phyloP scores from a whole-genome alignment of 768 basidiomycete genomes.

The Postia placenta region DNA sequence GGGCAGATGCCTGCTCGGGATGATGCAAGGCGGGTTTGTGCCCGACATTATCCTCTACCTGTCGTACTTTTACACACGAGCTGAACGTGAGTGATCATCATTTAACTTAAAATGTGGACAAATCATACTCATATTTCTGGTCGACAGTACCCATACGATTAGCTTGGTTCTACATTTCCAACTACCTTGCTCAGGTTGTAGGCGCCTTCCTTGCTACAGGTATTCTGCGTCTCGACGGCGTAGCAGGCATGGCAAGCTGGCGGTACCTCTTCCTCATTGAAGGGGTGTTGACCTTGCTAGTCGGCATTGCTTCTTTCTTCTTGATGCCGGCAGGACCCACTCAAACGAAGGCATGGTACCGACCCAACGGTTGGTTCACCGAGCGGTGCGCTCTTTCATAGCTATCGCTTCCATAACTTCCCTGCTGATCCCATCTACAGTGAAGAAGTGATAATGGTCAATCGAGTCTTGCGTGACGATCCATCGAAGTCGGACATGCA shows the following conservation, averaged over 20 bases:
- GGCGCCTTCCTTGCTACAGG: slow-evolving; percentile 63
- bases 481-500: slow-evolving; percentile 66
- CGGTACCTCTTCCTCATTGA: slow-evolving; percentile 54
- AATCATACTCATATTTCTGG: too few species aligned
- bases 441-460: slow-evolving; percentile 62
- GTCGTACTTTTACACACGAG: slow-evolving; percentile 58
- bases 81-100: slow-evolving; percentile 35
- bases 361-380: slow-evolving; percentile 61
- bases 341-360: slow-evolving; percentile 53
- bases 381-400: slow-evolving; percentile 34
- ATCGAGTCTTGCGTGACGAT: slow-evolving; percentile 57
- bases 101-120: neutral
- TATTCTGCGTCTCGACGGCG: slow-evolving; percentile 47
- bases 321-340: slow-evolving; percentile 60
- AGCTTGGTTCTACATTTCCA: slow-evolving; percentile 63
- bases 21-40: slow-evolving; percentile 63
- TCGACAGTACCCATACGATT: slow-evolving; percentile 58
- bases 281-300: slow-evolving; percentile 41
- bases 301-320: slow-evolving; percentile 47
- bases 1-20: slow-evolving; percentile 43
- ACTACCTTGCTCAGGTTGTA: slow-evolving; percentile 48
- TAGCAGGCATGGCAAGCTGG: slow-evolving; percentile 50
- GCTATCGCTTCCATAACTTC: neutral
- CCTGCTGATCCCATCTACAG: slow-evolving; percentile 20
- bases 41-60: slow-evolving; percentile 64